These are phyloP conservation scores for Apophysomyces sp. DNA, from an alignment of 371 early-diverging fungal species.

Conservation along the genomic window DNA sequence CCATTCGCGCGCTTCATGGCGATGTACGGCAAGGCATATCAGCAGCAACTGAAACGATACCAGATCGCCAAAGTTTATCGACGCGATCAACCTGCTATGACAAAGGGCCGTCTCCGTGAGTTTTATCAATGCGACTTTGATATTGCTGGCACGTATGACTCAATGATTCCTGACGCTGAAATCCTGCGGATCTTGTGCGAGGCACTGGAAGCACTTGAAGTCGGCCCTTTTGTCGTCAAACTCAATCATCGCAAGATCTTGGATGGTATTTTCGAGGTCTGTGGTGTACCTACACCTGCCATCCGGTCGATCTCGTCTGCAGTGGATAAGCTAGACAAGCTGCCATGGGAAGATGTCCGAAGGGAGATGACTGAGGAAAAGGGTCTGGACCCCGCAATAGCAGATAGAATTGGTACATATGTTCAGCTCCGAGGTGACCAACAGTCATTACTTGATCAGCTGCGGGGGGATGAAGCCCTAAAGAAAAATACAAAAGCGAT, in stretches of 20 bases:
- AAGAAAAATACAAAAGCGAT: conserved; percentile 69
- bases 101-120: conserved; percentile 98
- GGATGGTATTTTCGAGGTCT: conserved; percentile 95
- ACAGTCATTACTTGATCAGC: conserved; percentile 56
- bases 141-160: conserved; percentile 94
- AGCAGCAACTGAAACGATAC: conserved; percentile 91
- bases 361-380: conserved; percentile 95
- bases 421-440: conserved; percentile 75
- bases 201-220: conserved; percentile 73
- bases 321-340: conserved; percentile 98
- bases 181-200: conserved; percentile 85
- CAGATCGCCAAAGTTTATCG: conserved; percentile 99
- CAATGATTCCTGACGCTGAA: conserved; percentile 98
- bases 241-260: conserved; percentile 97
- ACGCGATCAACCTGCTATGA: conserved; percentile 98
- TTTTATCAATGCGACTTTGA: conserved; percentile 99
- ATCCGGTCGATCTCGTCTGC: conserved; percentile 95
- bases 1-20: conserved; percentile 99
- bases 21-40: conserved; percentile 81
- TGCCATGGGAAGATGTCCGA: conserved; percentile 94
- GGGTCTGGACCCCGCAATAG: conserved; percentile 75
- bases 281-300: conserved; percentile 89
- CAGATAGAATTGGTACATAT: conserved; percentile 90
- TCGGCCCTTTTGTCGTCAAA: conserved; percentile 89
- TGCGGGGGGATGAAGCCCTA: conserved; percentile 66